Conservation (phyloP, 2,329 filamentous ascomycete species). For the Aspergillus bombycis region DNA sequence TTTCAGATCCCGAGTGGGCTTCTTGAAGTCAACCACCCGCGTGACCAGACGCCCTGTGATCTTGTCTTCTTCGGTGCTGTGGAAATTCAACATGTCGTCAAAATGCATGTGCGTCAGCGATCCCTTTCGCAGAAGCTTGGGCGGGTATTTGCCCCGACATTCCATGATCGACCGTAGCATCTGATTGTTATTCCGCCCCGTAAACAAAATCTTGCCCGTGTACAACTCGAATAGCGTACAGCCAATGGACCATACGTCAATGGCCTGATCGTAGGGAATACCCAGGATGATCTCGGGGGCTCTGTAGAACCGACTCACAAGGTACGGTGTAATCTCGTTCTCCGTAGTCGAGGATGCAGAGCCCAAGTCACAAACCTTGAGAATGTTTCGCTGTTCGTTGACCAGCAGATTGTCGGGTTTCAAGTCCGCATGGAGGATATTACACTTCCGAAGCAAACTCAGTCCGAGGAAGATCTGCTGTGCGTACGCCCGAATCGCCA, state of each 20-base stretch:
- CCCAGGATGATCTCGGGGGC: constrained; percentile 96
- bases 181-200: constrained; percentile 93
- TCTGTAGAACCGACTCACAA: constrained; percentile 96
- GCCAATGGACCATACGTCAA: constrained; percentile 97
- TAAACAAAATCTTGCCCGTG: constrained; percentile 96
- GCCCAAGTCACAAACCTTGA: constrained; percentile 95
- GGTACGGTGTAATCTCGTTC: constrained; percentile 89
- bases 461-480: constrained; percentile 93
- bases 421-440: constrained; percentile 91
- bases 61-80: constrained; percentile 83
- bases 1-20: constrained; percentile 80
- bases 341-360: constrained; percentile 93
- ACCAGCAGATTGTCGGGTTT: constrained; percentile 98
- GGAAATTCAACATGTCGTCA: constrained; percentile 80
- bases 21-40: constrained; percentile 54
- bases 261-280: constrained; percentile 91
- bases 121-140: constrained; percentile 84
- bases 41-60: constrained; percentile 75
- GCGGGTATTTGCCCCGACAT: constrained; percentile 86
- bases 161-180: constrained; percentile 98
- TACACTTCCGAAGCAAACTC: constrained; percentile 84
- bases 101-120: constrained; percentile 78
- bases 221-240: constrained; percentile 97
- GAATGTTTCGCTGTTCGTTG: constrained; percentile 77
- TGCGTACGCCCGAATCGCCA: constrained; percentile 84